Evolutionary conservation across 306 rosid species (phyloP), one percentile per base, ranked within the genome.

Genomic region (Gillenia trifoliata): DNA sequence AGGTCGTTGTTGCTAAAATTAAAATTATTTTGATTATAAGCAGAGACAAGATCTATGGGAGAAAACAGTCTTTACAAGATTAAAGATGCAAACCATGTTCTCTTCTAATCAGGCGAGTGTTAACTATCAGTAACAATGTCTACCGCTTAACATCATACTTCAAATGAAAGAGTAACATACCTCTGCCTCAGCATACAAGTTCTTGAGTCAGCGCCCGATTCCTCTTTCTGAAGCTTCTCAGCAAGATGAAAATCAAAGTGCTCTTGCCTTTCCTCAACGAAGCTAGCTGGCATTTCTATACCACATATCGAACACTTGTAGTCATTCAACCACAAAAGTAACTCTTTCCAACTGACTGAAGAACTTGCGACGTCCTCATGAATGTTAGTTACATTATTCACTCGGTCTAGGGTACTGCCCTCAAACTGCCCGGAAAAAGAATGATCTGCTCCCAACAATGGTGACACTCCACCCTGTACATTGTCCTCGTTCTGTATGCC

Each of bases 171-270:
- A 19, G 8, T 50, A 45, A 30, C 47, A 7, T 85, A 93, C 98
- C 96, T 85, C 20, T 68, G 78, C 67, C 78, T 84, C 49, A 17
- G 79, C 70, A 41, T 15, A 57, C 56, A 34, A 66, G 77, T 67
- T 76, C 79, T 67, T 19, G 70, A 84, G 69, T 38, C 81, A 70
- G 55, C 70, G 70, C 85, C 76, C 63, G 97, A 89, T 81, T 91
- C 98, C 71, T 88, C 96, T 25, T 76, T 79, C 81, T 94, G 98
- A 83, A 94, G 93, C 86, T 85, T 89, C 82, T 91, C 87, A 7
- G 98, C 98, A 61, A 91, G 86, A 83, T 94, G 98, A 77, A 94
- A 94, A 83, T 94, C 98, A 50, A 80, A 72, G 79, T 94, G 98
- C 80, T 94, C 96, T 84, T 82, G 89, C 64, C 98, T 86, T 85